phyloP scores from a whole-genome alignment of 306 rosid species.

The Vicia sativa region DNA sequence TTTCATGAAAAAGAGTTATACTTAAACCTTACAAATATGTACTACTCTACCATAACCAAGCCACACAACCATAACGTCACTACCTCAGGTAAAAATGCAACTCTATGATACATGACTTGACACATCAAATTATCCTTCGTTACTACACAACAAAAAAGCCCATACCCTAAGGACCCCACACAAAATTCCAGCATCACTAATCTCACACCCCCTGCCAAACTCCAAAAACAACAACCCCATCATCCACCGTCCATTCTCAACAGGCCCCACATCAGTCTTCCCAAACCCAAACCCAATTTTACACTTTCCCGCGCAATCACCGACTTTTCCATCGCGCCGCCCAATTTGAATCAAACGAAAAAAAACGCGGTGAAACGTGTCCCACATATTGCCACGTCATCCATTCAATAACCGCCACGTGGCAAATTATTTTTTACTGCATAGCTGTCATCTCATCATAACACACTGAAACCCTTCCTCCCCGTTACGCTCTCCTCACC shows the following conservation, averaged over 20 bases:
- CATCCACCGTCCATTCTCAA: background rate
- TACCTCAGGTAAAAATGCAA: too few relatives aligned
- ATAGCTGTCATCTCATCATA: conserved; percentile 41
- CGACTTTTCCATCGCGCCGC: conserved; percentile 47
- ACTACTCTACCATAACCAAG: too few relatives aligned
- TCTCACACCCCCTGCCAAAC: background rate
- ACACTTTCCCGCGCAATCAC: conserved; percentile 64
- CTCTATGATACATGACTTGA: too few relatives aligned
- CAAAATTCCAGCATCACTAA: background rate
- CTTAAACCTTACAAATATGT: too few relatives aligned
- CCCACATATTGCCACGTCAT: background rate
- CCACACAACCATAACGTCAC: too few relatives aligned
- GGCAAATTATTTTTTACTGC: background rate
- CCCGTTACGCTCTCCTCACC: background rate
- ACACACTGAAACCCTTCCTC: conserved; percentile 29
- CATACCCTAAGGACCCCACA: conserved; percentile 35
- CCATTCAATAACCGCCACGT: conserved; percentile 34
- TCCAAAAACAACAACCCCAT: background rate
- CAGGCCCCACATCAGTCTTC: conserved; percentile 25
- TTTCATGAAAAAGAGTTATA: too few relatives aligned
- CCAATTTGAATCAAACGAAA: conserved; percentile 37
- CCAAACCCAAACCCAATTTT: conserved; percentile 13
- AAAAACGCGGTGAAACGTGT: conserved; percentile 41
- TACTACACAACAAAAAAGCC: conserved; percentile 35
- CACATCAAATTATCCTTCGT: too few relatives aligned